These are phyloP conservation scores for Glycyrrhiza uralensis DNA, from an alignment of 306 rosid genomes.

Conservation along the genomic window DNA sequence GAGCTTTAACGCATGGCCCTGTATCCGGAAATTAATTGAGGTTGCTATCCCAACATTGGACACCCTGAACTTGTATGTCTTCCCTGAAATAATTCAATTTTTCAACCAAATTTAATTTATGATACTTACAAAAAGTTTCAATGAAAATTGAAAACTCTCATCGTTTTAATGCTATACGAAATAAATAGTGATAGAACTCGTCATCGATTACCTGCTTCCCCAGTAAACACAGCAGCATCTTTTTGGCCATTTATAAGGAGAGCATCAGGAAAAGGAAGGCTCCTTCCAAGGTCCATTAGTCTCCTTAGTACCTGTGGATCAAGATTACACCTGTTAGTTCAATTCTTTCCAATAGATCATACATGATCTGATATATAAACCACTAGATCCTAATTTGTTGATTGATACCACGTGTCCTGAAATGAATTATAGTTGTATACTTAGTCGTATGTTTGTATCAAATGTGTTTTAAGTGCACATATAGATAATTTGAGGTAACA, in stretches of 20 bases:
- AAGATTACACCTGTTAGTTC: not conserved
- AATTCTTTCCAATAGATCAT: not conserved
- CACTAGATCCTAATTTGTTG: not conserved
- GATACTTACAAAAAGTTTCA: not conserved
- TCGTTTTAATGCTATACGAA: not conserved
- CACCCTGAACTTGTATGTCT: conserved; percentile 71
- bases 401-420: not conserved
- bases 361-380: too few species aligned
- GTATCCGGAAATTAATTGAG: conserved; percentile 67
- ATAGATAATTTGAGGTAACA: too few species aligned
- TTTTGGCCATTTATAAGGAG: conserved; percentile 70
- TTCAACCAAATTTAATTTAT: not conserved
- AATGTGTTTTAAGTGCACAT: too few species aligned
- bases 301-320: conserved; percentile 44
- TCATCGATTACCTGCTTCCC: conserved; percentile 58
- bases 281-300: conserved; percentile 48
- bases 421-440: too few species aligned
- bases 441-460: too few species aligned
- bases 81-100: conserved; percentile 43
- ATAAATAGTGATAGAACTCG: not conserved
- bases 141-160: not conserved
- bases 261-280: conserved; percentile 62
- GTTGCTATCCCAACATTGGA: conserved; percentile 70
- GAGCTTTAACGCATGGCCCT: conserved; percentile 55
- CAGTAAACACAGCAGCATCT: conserved; percentile 27